Evolutionary conservation across 495 filamentous ascomycete genomes (phyloP).

Genomic region (Penicillium parvum): DNA sequence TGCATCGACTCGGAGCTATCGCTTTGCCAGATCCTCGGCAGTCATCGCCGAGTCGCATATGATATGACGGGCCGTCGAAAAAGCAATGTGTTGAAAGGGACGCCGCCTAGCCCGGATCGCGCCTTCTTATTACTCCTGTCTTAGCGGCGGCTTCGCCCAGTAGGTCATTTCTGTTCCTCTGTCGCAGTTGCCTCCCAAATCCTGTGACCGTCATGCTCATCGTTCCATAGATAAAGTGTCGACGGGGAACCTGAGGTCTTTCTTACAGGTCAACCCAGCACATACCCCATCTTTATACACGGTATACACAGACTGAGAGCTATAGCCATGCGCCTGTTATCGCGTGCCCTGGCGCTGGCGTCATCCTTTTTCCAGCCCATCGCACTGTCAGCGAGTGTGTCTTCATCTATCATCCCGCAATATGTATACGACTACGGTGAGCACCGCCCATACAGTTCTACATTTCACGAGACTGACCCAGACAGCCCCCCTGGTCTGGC

Average conservation of each 20-base stretch:
- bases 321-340: conserved; percentile 13
- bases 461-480: background rate
- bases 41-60: too few relatives aligned
- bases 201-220: conserved; percentile 9
- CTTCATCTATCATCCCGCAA: conserved; percentile 16
- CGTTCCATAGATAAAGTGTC: background rate
- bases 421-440: conserved; percentile 31
- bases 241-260: too few relatives aligned
- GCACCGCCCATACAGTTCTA: background rate
- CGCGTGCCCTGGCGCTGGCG: conserved; percentile 6
- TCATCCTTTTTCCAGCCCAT: too few relatives aligned
- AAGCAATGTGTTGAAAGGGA: background rate
- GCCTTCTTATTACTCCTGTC: background rate
- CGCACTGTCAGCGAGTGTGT: too few relatives aligned
- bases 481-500: conserved; percentile 47
- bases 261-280: too few relatives aligned
- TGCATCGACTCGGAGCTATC: background rate
- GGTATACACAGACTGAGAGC: background rate
- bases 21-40: background rate
- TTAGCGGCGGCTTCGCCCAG: background rate
- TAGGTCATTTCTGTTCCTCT: too few relatives aligned
- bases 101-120: background rate
- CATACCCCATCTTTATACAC: background rate
- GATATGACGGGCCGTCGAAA: too few relatives aligned
- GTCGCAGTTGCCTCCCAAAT: background rate